Base-by-base conservation (phyloP, 345 rosid species). In the Sisymbrium irio region DNA sequence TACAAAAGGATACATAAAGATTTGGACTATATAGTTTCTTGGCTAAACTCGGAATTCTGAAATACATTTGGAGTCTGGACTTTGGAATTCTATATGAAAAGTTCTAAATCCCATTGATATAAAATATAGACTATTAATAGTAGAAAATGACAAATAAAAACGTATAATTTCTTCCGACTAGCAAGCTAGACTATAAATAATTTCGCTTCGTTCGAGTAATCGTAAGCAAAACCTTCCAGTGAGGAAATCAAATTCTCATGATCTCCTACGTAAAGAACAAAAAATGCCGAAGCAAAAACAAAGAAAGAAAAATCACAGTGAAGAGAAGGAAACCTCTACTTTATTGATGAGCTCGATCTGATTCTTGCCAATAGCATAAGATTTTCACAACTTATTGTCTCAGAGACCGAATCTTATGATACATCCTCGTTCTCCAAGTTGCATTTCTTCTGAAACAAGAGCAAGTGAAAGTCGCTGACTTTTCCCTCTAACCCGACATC, bases 401-500 rank as follows among this genome's bases (percentile, higher is more conserved):
- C 13, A 72, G 13, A 50, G 50, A 62, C 35, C 13, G 51, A 33
- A 39, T 40, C 40, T 65, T 40, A 78, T 10, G 47, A 22, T 14
- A 27, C 20, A 14, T 79, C 78, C 17, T 79, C 78, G 9, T 68
- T 20, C 17, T 67, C 58, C 25, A 80, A 49, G 57, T 35, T 40
- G 69, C 84, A 84, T 63, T 83, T 79, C 61, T 79, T 81, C 76
- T 82, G 72, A 28, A 80, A 41, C 77, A 88, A 80, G 63, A 89
- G 77, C 79, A 84, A 51, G 9, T 72, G 84, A 58, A 91, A 85
- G 20, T 70, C 75, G 6, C 62, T 75, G 51, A 87, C 87, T 18
- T 79, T 77, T 51, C 83, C 95, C 37, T 79, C 67, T 69, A 85
- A 77, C 14, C 91, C 96, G 9, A 67, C 49, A 12, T 82, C 85